These are phyloP conservation scores for Ogataea zsoltii DNA, from an alignment of 805 yeast species.

Conservation along the genomic window DNA sequence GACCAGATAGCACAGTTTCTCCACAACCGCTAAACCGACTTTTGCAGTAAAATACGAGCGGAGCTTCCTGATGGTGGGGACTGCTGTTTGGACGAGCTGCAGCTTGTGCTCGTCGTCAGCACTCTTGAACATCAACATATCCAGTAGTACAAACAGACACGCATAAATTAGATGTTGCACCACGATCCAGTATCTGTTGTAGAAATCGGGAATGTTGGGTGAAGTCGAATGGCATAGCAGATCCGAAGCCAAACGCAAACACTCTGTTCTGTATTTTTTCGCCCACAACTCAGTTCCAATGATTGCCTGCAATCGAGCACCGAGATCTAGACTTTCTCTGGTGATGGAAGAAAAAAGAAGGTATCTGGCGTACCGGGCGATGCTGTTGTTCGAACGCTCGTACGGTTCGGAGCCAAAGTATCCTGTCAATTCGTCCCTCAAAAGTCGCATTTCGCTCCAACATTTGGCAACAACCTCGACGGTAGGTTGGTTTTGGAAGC, in stretches of 20 bases:
- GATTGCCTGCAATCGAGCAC: conserved; percentile 22
- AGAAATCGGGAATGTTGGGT: conserved; percentile 19
- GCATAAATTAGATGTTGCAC: conserved; percentile 29
- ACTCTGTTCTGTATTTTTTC: conserved; percentile 19
- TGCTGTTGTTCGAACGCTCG: conserved; percentile 7
- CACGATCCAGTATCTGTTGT: conserved; percentile 29
- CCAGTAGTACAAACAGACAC: conserved; percentile 26
- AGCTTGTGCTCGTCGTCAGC: conserved; percentile 22
- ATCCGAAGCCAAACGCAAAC: conserved; percentile 19
- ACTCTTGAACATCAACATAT: conserved; percentile 27
- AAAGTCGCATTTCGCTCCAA: conserved; percentile 16
- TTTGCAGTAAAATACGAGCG: conserved; percentile 26
- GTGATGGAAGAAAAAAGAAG: conserved; percentile 26
- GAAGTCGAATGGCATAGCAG: conserved; percentile 23
- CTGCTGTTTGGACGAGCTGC: conserved; percentile 17
- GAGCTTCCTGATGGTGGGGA: conserved; percentile 20
- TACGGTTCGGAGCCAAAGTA: conserved; percentile 11
- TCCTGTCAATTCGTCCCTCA: conserved; percentile 12
- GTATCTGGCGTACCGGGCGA: conserved; percentile 22
- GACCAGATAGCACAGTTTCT: conserved; percentile 25
- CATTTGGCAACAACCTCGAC: conserved; percentile 8
- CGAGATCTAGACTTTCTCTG: conserved; percentile 26
- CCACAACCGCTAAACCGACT: conserved; percentile 29
- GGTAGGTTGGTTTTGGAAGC: conserved; percentile 11
- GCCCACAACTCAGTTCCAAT: conserved; percentile 25